These are phyloP conservation scores for Calonectria leucothoes DNA, from an alignment of 2,329 filamentous ascomycete species.

Conservation along the genomic window DNA sequence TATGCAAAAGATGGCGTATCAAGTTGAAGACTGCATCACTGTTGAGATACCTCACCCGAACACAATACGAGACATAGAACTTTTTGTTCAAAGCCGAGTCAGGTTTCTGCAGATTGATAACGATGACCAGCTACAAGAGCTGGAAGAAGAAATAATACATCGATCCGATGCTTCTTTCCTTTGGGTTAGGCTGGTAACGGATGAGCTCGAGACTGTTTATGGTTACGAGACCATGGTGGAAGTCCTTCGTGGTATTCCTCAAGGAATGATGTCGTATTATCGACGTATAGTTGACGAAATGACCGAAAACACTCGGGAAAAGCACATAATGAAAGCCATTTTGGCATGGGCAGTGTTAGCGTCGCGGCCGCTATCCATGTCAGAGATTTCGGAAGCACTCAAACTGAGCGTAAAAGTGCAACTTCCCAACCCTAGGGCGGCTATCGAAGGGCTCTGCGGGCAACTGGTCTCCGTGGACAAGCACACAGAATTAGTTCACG, in stretches of 20 bases:
- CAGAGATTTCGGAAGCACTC: background rate
- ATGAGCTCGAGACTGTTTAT: slow-evolving; percentile 42
- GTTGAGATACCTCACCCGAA: slow-evolving; percentile 33
- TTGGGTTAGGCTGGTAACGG: slow-evolving; percentile 46
- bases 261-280: slow-evolving; percentile 46
- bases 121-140: slow-evolving; percentile 5
- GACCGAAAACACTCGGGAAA: slow-evolving; percentile 34
- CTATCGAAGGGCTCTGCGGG: background rate
- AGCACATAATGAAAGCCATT: slow-evolving; percentile 34
- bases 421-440: background rate
- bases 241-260: slow-evolving; percentile 45
- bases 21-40: slow-evolving; percentile 1
- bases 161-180: slow-evolving; percentile 47
- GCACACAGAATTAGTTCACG: background rate
- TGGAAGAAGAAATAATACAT: slow-evolving; percentile 34
- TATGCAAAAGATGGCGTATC: slow-evolving; percentile 9
- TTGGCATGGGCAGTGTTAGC: background rate
- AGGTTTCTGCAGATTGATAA: slow-evolving; percentile 29
- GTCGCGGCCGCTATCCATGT: background rate
- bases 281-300: slow-evolving; percentile 36
- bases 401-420: background rate
- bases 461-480: background rate
- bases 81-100: slow-evolving; percentile 37
- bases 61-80: slow-evolving; percentile 40
- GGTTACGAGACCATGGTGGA: slow-evolving; percentile 38